Conservation (phyloP, 768 basidiomycete species). For the Suillus subluteus region DNA sequence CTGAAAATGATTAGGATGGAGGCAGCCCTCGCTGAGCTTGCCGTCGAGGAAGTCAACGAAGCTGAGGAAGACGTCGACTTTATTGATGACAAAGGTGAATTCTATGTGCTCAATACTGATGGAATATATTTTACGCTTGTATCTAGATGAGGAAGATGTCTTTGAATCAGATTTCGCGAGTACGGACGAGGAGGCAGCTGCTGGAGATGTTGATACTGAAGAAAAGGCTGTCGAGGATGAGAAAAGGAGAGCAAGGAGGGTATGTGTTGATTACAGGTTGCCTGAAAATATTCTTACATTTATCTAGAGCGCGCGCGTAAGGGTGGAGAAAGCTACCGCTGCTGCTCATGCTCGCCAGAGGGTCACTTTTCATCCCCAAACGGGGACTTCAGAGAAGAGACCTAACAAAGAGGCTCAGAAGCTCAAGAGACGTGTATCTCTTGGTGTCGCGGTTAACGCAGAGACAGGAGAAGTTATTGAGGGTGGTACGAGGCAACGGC, state of each 20-base stretch:
- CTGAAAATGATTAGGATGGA: slow-evolving; percentile 59
- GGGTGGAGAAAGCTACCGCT: slow-evolving; percentile 65
- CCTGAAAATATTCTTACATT: not conserved
- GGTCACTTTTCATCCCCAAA: slow-evolving; percentile 68
- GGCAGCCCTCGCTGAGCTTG: slow-evolving; percentile 65
- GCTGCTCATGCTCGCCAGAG: slow-evolving; percentile 68
- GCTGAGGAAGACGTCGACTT: slow-evolving; percentile 79
- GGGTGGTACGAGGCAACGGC: slow-evolving; percentile 41
- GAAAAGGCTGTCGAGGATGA: slow-evolving; percentile 65
- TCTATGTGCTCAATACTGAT: not conserved
- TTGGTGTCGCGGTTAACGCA: slow-evolving; percentile 58
- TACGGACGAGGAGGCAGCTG: slow-evolving; percentile 69
- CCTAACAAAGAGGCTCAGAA: slow-evolving; percentile 22
- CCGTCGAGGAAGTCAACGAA: slow-evolving; percentile 54
- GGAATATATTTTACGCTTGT: not conserved
- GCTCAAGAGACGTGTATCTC: slow-evolving; percentile 52
- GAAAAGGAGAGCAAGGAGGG: slow-evolving; percentile 49
- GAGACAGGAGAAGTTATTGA: slow-evolving; percentile 63
- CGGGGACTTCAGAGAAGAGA: slow-evolving; percentile 35
- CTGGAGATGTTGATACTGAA: slow-evolving; percentile 55
- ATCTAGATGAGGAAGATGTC: slow-evolving; percentile 76
- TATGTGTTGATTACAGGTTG: slow-evolving; percentile 1
- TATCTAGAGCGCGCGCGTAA: slow-evolving; percentile 53
- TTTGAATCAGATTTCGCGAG: slow-evolving; percentile 87
- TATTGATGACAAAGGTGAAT: slow-evolving; percentile 59